Evolutionary conservation across 2,329 filamentous ascomycete species (phyloP).

Genomic region (Penicillium sp.): DNA sequence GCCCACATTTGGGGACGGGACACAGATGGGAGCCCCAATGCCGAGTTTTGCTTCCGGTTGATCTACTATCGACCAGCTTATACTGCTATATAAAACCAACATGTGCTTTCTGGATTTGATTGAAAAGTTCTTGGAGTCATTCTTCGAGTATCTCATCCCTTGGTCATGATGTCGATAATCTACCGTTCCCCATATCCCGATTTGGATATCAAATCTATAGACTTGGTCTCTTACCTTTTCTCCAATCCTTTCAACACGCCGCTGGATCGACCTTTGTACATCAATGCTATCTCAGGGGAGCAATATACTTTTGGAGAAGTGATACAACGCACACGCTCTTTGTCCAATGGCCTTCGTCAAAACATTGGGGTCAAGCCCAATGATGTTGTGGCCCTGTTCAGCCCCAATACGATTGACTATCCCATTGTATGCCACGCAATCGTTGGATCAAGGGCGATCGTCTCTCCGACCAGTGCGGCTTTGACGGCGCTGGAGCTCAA

Average conservation of each 20-base stretch:
- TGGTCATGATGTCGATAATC: slow-evolving; percentile 15
- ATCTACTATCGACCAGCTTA: neutral
- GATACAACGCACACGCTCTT: slow-evolving; percentile 15
- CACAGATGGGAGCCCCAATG: neutral
- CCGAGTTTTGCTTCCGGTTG: neutral
- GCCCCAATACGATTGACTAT: slow-evolving; percentile 23
- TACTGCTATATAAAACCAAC: neutral
- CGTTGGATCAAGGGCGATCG: slow-evolving; percentile 15
- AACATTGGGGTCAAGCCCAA: slow-evolving; percentile 13
- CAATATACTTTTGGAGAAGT: slow-evolving; percentile 19
- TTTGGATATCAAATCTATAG: slow-evolving; percentile 17
- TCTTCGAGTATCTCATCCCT: neutral
- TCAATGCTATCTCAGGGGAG: slow-evolving; percentile 16
- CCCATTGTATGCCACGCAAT: slow-evolving; percentile 18
- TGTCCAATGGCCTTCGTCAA: slow-evolving; percentile 19
- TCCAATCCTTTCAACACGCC: slow-evolving; percentile 22
- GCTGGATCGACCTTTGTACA: slow-evolving; percentile 12
- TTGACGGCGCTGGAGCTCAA: slow-evolving; percentile 20
- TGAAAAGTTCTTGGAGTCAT: neutral
- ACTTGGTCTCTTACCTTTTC: slow-evolving; percentile 22
- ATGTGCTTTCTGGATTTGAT: neutral
- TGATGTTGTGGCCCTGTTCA: slow-evolving; percentile 22
- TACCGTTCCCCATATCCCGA: slow-evolving; percentile 20
- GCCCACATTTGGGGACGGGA: neutral
- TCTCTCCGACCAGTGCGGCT: slow-evolving; percentile 20